Conservation (phyloP, 1,284 basidiomycete genomes). For the Kwoniella shivajii region DNA sequence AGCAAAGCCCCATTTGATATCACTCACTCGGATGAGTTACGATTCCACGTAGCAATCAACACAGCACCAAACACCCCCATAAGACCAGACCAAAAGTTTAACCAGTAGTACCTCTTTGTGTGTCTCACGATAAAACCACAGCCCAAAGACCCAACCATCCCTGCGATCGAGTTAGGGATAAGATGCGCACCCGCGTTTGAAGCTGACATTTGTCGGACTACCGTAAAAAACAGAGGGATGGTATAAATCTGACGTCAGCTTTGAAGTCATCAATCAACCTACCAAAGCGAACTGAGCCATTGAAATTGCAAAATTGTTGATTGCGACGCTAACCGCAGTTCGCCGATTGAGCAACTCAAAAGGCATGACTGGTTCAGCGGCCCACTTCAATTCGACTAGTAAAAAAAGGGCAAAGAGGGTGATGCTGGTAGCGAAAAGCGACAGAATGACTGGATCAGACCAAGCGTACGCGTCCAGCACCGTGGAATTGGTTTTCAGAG, state of each 20-base stretch:
- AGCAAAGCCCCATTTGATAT: constrained; percentile 45
- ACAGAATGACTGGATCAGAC: constrained; percentile 69
- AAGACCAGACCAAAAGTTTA: constrained; percentile 49
- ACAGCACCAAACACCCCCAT: constrained; percentile 30
- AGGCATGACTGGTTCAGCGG: constrained; percentile 82
- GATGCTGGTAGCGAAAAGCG: constrained; percentile 63
- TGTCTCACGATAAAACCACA: constrained; percentile 83
- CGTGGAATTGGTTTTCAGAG: constrained; percentile 65
- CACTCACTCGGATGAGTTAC: constrained; percentile 59
- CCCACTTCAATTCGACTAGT: constrained; percentile 70
- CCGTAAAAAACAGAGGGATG: constrained; percentile 81
- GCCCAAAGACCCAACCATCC: constrained; percentile 76
- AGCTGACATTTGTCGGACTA: constrained; percentile 74
- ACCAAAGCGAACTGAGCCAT: constrained; percentile 78
- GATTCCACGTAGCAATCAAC: constrained; percentile 34
- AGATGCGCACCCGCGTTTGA: constrained; percentile 77
- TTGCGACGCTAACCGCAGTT: constrained; percentile 75
- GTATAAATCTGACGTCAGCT: constrained; percentile 69
- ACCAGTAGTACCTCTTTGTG: constrained; percentile 75
- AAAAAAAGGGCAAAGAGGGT: constrained; percentile 66
- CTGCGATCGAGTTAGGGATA: constrained; percentile 81
- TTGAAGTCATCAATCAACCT: constrained; percentile 42
- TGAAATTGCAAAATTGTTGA: constrained; percentile 67
- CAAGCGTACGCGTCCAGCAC: constrained; percentile 54
- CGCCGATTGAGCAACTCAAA: constrained; percentile 65